Base-by-base conservation (phyloP, 2,329 filamentous ascomycete genomes). In the Penicillium aurantiogriseum region DNA sequence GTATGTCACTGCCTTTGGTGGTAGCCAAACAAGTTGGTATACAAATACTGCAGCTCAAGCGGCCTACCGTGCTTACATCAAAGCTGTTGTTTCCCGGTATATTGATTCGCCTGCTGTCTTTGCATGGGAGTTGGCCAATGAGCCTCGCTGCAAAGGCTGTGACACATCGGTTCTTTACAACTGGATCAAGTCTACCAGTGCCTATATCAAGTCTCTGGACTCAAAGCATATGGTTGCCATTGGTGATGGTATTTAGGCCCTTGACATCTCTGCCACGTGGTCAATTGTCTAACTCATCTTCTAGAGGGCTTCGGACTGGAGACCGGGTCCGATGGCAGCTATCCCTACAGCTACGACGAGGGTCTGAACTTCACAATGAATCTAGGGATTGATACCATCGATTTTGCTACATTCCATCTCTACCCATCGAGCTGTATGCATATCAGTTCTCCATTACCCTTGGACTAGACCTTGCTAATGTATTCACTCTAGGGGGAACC, bases 71-170 rank as follows among this genome's bases (percentile, higher is more conserved):
- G 78, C 76, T 47, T 90, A 89, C 68, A 80, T 89, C 66, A 76
- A 81, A 48, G 75, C 77, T 0, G 79, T 89, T 7, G 80, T 89
- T 2, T 81, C 73, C 21, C 78, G 86, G 11, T 89, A 88, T 73
- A 81, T 76, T 45, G 75, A 79, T 59, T 87, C 83, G 0, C 73
- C 82, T 0, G 81, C 86, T 0, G 80, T 89, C 46, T 84, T 89
- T 62, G 84, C 85, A 0, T 89, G 87, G 87, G 86, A 89, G 65
- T 75, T 89, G 2, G 83, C 79, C 56, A 89, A 89, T 63, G 87
- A 89, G 72, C 83, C 86, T 17, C 79, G 86, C 58, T 88, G 86
- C 74, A 76, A 80, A 15, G 81, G 83, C 13, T 89, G 87, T 67
- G 74, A 76, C 40, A 81, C 83, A 1, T 78, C 79, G 8, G 79